phyloP scores from a whole-genome alignment of 139 green algal species.

The Pedinophyceae sp. region DNA sequence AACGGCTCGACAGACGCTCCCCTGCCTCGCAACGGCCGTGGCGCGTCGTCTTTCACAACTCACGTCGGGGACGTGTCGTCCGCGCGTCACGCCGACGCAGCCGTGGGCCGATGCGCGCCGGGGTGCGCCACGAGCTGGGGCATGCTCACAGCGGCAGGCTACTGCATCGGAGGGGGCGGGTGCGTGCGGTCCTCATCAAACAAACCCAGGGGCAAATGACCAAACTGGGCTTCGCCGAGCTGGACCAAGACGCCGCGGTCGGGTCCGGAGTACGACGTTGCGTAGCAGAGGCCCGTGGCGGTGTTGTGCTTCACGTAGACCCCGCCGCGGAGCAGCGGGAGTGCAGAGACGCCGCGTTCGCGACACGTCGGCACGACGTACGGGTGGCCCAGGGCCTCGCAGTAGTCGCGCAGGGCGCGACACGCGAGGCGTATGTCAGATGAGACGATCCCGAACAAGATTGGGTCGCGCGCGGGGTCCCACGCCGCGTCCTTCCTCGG shows the following conservation, averaged over 20 bases:
- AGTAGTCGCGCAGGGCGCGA: too few relatives aligned
- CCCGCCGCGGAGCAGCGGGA: slow-evolving; percentile 12
- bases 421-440: too few relatives aligned
- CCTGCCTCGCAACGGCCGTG: too few relatives aligned
- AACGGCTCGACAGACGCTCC: too few relatives aligned
- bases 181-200: slow-evolving; percentile 36
- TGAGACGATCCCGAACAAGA: too few relatives aligned
- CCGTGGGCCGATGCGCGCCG: too few relatives aligned
- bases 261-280: slow-evolving; percentile 22
- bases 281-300: slow-evolving; percentile 9
- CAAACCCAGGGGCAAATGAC: slow-evolving; percentile 50
- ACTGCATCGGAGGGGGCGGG: slow-evolving; percentile 11
- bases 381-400: slow-evolving; percentile 19
- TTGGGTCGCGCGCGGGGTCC: too few relatives aligned
- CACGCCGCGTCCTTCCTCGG: too few relatives aligned
- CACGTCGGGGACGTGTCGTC: too few relatives aligned
- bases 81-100: too few relatives aligned
- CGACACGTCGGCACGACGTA: slow-evolving; percentile 17
- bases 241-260: slow-evolving; percentile 49
- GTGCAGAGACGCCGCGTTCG: slow-evolving; percentile 5
- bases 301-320: slow-evolving; percentile 58
- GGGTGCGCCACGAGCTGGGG: too few relatives aligned
- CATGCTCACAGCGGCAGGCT: background rate
- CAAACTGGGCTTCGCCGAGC: slow-evolving; percentile 37
- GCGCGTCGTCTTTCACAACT: too few relatives aligned